Base-by-base conservation (phyloP, 768 basidiomycete species). In the Dacryopinax primogenitus region DNA sequence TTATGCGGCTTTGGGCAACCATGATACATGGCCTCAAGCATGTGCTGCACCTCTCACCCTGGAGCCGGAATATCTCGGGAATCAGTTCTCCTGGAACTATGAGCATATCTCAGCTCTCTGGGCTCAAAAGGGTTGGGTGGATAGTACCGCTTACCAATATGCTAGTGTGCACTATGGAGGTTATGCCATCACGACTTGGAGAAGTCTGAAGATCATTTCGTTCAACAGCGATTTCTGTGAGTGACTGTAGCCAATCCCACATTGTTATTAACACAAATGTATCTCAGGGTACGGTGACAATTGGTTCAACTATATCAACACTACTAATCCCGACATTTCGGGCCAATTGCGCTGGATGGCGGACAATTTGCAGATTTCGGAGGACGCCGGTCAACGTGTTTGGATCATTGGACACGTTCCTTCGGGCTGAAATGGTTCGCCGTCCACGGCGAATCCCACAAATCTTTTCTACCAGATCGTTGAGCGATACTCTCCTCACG, bases 1-100 rank as follows among this genome's bases (percentile, higher is more conserved):
- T 1, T 90, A 89, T 68, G 83, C 85, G 32, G 82, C 85, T 0
- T 75, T 90, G 6, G 88, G 88, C 11, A 90, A 90, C 71, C 88
- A 90, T 69, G 88, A 90, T 71, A 84, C 79, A 6, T 44, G 41
- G 41, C 41, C 41, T 18, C 41, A 44, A 44, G 41, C 41, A 6
- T 44, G 41, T 18, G 41, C 41, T 18, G 41, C 41, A 18, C 41
- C 41, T 6, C 4, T 44, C 41, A 44, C 7, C 41, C 16, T 44
- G 41, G 18, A 44, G 23, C 41, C 41, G 41, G 41, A 44, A 23
- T 44, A 44, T 18, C 41, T 44, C 18, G 41, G 41, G 18, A 44
- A 44, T 44, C 41, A 44, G 23, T 44, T 44, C 41, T 44, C 41
- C 3, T 44, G 41, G 41, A 44, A 44, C 41, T 44, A 44, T 18